These are phyloP conservation scores for Yarrowia sp. DNA, from an alignment of 805 yeast genomes.

Conservation along the genomic window DNA sequence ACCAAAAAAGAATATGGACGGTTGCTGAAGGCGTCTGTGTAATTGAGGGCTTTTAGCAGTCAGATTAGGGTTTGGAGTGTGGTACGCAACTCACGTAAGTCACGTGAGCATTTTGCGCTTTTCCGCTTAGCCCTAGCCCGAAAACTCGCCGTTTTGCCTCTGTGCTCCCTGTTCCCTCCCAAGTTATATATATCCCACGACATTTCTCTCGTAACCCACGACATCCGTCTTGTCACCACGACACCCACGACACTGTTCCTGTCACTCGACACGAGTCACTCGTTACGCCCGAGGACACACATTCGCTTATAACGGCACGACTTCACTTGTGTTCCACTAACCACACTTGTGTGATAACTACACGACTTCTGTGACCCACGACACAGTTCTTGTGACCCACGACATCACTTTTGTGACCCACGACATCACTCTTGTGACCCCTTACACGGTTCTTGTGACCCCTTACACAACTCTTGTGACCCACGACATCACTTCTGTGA, in stretches of 20 bases:
- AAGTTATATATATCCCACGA: slow-evolving; percentile 8
- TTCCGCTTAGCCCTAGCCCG: too few relatives aligned
- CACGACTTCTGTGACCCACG: background rate
- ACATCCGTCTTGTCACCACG: background rate
- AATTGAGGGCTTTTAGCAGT: background rate
- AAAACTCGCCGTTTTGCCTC: too few relatives aligned
- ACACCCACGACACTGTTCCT: background rate
- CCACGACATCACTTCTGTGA: background rate
- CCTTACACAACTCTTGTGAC: too few relatives aligned
- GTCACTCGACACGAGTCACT: too few relatives aligned
- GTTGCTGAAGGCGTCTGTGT: background rate
- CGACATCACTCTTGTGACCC: background rate
- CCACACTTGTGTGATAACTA: too few relatives aligned
- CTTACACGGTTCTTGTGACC: background rate
- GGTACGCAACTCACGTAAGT: background rate
- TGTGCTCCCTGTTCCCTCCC: background rate
- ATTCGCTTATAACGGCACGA: too few relatives aligned
- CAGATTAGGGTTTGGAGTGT: background rate
- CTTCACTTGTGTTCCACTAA: too few relatives aligned
- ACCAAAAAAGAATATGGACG: slow-evolving; percentile 6
- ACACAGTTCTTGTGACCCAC: background rate
- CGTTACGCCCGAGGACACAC: background rate
- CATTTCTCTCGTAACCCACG: background rate
- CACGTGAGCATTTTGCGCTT: background rate
- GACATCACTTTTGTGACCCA: background rate